Evolutionary conservation across 163 green algal genomes (phyloP).

Genomic region (Scenedesmus sp.): DNA sequence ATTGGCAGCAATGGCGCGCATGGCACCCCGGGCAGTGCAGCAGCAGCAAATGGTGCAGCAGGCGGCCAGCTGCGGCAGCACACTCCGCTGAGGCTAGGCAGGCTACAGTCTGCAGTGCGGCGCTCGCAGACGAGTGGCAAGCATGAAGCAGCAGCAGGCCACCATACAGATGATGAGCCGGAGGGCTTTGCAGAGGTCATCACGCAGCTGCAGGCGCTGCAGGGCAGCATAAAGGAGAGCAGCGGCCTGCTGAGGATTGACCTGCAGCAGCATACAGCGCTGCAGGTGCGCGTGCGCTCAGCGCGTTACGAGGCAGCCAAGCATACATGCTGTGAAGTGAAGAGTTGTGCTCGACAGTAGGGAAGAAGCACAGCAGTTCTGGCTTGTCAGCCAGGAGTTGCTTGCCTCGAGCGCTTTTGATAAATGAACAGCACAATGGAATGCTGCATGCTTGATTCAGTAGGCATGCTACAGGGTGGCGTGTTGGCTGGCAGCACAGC

Average conservation of each 20-base stretch:
- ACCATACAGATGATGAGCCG: not conserved
- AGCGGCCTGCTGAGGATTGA: conserved; percentile 40
- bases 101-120: not conserved
- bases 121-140: not conserved
- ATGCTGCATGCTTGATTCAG: no score
- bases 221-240: conserved; percentile 27
- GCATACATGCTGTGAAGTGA: not conserved
- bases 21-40: not conserved
- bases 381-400: not conserved
- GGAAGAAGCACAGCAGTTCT: not conserved
- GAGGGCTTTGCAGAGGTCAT: not conserved
- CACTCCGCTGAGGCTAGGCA: not conserved
- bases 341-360: not conserved
- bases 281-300: conserved; percentile 28
- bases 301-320: not conserved
- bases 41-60: not conserved
- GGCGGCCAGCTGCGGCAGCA: not conserved
- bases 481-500: not conserved
- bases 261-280: conserved; percentile 52
- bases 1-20: not conserved
- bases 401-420: no score
- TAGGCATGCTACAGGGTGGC: no score
- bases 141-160: not conserved
- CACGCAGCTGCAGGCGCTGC: conserved; percentile 1
- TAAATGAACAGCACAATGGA: no score